Percentiles rank a stretch among this genome's conserved stretches.
Conservation (phyloP, 2,329 filamentous ascomycete genomes). For the Pochonia chlamydosporia region DNA sequence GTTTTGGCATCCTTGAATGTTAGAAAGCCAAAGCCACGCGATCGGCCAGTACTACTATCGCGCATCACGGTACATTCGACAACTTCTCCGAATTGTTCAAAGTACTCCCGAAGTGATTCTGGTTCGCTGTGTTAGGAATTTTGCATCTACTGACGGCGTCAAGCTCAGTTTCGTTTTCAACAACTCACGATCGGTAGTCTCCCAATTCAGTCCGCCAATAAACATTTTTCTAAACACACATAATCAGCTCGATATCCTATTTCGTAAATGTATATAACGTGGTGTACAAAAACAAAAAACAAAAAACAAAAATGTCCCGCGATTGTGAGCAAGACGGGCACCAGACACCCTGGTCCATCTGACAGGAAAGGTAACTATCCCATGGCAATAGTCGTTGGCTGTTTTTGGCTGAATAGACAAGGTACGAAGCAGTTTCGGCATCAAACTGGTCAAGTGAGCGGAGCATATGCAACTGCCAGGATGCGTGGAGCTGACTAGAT, state of each 20-base stretch:
- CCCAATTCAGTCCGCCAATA: slow-evolving; percentile 97
- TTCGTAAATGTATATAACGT: too few species aligned
- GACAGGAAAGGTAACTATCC: background rate
- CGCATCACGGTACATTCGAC: slow-evolving; percentile 99
- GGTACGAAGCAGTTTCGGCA: background rate
- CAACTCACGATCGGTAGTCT: slow-evolving; percentile 90
- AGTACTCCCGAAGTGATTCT: slow-evolving; percentile 97
- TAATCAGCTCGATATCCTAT: slow-evolving; percentile 3
- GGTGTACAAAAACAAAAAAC: background rate
- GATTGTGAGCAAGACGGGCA: too few species aligned
- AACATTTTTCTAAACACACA: slow-evolving; percentile 83
- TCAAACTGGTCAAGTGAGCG: background rate
- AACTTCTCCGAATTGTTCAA: slow-evolving; percentile 95
- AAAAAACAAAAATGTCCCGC: background rate
- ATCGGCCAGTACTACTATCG: slow-evolving; percentile 87
- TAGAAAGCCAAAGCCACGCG: slow-evolving; percentile 92
- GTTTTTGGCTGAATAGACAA: background rate
- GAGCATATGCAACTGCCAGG: background rate
- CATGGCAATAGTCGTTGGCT: background rate
- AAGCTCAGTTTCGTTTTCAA: slow-evolving; percentile 9
- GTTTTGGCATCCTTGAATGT: slow-evolving; percentile 98
- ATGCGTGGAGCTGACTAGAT: background rate
- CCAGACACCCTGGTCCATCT: background rate
- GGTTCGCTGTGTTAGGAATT: slow-evolving; percentile 1
- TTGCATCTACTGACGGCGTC: slow-evolving; percentile 4